Evolutionary conservation across 768 basidiomycete genomes (phyloP), one percentile per base, ranked within the genome.

Genomic region (Mycena epipterygia): DNA sequence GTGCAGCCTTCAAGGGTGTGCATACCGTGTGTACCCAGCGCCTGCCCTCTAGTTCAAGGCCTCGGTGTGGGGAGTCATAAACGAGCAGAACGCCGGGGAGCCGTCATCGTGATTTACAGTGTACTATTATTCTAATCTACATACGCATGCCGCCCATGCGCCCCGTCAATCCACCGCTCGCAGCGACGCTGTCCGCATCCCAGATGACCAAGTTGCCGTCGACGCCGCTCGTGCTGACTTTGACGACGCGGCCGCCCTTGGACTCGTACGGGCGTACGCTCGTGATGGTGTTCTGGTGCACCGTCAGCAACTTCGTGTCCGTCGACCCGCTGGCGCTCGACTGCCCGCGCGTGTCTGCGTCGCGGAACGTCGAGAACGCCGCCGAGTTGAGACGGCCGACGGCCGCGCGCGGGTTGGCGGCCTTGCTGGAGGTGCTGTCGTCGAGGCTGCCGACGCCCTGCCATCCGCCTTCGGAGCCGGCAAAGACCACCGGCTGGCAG

Each of bases 271-370:
- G 84, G 65, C 96, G 84, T 44, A 99, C 86, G 74, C 87, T 92
- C n/a, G 96, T 98, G 81, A 99, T 98, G 41, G 97, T 98, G 84
- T 99, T 99, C 87, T 99, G 98, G 79, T 99, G 98, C 57, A 98
- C 88, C 17, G 98, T 99, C 76, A 88, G 83, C 59, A 97, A 82
- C 78, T 97, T 95, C 4, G 93, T 94, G 76, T 93, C 91, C 52
- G 74, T 74, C 37, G 81, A 3, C 49, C 62, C 42, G 27, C 57
- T 44, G 16, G 30, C 25, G 59, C 67, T 42, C 12, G 70, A 81
- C 69, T 88, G 86, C 23, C 88, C 95, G 57, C 96, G 91, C 62
- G 88, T 90, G 78, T 98, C 98, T 21, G 98, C 98, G 70, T 94
- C 90, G 39, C 91, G 89, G 89, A 99, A 99, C 49, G 95, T 91